Evolutionary conservation across 2,329 filamentous ascomycete species (phyloP).

Genomic region (Fusarium guadeloupense): DNA sequence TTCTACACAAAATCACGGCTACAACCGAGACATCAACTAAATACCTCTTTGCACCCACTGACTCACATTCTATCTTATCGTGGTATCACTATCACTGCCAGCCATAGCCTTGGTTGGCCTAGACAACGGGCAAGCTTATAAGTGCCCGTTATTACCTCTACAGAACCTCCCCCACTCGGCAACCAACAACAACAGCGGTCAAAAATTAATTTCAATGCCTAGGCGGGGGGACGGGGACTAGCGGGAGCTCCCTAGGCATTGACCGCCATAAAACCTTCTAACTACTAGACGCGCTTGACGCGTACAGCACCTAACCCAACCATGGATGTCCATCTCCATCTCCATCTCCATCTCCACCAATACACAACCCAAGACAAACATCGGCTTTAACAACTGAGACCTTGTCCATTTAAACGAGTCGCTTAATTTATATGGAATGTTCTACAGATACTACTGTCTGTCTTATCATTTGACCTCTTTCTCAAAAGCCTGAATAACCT

Average conservation of each 20-base stretch:
- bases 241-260: slow-evolving; percentile 29
- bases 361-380: too few species aligned
- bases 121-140: slow-evolving; percentile 9
- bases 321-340: too few species aligned
- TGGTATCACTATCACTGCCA: background rate
- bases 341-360: slow-evolving; percentile 4
- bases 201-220: slow-evolving; percentile 25
- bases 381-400: too few species aligned
- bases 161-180: background rate
- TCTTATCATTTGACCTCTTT: background rate
- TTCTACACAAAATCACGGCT: background rate
- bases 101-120: slow-evolving; percentile 25
- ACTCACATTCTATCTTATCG: background rate
- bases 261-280: slow-evolving; percentile 22
- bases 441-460: too few species aligned
- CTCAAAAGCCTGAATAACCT: slow-evolving; percentile 24
- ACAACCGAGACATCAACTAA: background rate
- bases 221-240: slow-evolving; percentile 21
- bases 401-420: background rate
- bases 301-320: background rate
- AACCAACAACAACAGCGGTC: slow-evolving; percentile 29
- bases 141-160: too few species aligned
- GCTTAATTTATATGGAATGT: background rate
- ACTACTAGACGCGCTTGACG: slow-evolving; percentile 7
- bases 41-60: background rate